These are phyloP conservation scores for Hemisphaericaspora lyxosophila DNA, from an alignment of 1,139 yeast genomes.

Conservation along the genomic window DNA sequence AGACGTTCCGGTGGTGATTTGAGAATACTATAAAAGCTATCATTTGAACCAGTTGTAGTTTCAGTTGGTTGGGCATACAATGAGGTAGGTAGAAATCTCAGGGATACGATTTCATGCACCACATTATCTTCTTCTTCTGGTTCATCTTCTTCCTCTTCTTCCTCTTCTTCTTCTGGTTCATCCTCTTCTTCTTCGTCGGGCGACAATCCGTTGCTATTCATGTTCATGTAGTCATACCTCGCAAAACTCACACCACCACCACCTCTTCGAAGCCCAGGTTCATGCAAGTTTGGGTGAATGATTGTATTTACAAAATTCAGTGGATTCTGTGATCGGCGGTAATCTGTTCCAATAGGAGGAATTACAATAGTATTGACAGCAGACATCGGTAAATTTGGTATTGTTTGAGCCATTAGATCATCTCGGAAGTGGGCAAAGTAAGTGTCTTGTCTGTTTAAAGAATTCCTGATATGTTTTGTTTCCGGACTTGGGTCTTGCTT, in stretches of 20 bases:
- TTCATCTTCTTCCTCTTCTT: slow-evolving; percentile 1
- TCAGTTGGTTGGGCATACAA: background rate
- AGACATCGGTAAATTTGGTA: slow-evolving; percentile 8
- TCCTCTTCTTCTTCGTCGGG: slow-evolving; percentile 9
- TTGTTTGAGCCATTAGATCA: slow-evolving; percentile 9
- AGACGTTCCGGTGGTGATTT: slow-evolving; percentile 8
- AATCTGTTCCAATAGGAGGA: slow-evolving; percentile 14
- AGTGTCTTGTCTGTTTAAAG: slow-evolving; percentile 3
- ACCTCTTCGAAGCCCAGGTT: background rate
- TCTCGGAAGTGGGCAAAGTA: slow-evolving; percentile 6
- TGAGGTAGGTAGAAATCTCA: background rate
- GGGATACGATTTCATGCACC: background rate
- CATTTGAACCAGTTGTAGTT: slow-evolving; percentile 8
- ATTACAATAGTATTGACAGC: slow-evolving; percentile 13
- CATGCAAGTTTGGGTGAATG: slow-evolving; percentile 13
- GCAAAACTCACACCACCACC: slow-evolving; percentile 7
- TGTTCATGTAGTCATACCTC: slow-evolving; percentile 14
- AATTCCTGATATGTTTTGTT: background rate
- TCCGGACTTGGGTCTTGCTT: slow-evolving; percentile 8
- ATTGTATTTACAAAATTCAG: slow-evolving; percentile 10
- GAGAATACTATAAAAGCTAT: slow-evolving; percentile 12
- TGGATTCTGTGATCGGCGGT: slow-evolving; percentile 8
- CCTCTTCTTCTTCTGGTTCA: slow-evolving; percentile 4
- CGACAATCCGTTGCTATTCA: slow-evolving; percentile 11
- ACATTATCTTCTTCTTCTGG: too few species aligned